Conservation (phyloP, 2,329 filamentous ascomycete genomes). For the Paecilomyces dactylethromorphus region DNA sequence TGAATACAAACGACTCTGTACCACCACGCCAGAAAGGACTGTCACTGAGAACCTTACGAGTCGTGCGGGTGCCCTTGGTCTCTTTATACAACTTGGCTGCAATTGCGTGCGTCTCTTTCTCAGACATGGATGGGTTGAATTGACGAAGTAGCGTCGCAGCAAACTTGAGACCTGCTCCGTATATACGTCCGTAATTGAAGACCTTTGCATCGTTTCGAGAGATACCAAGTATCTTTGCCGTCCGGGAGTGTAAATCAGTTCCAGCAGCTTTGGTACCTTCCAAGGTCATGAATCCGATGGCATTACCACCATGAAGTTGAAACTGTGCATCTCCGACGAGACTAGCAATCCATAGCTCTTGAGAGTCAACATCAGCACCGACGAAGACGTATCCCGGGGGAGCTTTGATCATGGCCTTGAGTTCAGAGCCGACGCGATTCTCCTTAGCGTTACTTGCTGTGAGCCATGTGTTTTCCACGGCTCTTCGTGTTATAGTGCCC, state of each 20-base stretch:
- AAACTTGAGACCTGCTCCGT: conserved; percentile 94
- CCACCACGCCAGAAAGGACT: conserved; percentile 89
- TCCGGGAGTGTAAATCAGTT: conserved; percentile 90
- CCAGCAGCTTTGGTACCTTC: conserved; percentile 92
- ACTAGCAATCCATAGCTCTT: conserved; percentile 97
- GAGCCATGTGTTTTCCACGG: conserved; percentile 97
- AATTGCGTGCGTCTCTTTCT: conserved; percentile 67
- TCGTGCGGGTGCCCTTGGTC: conserved; percentile 86
- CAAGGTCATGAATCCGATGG: conserved; percentile 97
- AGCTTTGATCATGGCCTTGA: conserved; percentile 94
- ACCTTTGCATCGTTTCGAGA: conserved; percentile 93
- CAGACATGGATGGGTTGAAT: conserved; percentile 81
- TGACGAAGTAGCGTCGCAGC: conserved; percentile 83
- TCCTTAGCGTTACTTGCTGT: conserved; percentile 96
- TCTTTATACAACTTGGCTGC: conserved; percentile 76
- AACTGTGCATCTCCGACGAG: conserved; percentile 92
- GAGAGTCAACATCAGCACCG: conserved; percentile 92
- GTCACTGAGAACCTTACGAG: conserved; percentile 63
- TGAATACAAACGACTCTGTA: conserved; percentile 97
- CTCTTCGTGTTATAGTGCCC: conserved; percentile 90
- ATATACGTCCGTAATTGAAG: conserved; percentile 98
- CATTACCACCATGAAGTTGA: conserved; percentile 89
- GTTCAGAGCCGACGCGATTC: conserved; percentile 90
- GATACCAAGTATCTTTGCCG: conserved; percentile 85
- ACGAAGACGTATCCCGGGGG: conserved; percentile 89